A percentile compares a stretch with the other conserved stretches of the same genome.
These are phyloP conservation scores for Pythium vanterpoolii DNA, from an alignment of 352 stramenopile species.

Conservation along the genomic window DNA sequence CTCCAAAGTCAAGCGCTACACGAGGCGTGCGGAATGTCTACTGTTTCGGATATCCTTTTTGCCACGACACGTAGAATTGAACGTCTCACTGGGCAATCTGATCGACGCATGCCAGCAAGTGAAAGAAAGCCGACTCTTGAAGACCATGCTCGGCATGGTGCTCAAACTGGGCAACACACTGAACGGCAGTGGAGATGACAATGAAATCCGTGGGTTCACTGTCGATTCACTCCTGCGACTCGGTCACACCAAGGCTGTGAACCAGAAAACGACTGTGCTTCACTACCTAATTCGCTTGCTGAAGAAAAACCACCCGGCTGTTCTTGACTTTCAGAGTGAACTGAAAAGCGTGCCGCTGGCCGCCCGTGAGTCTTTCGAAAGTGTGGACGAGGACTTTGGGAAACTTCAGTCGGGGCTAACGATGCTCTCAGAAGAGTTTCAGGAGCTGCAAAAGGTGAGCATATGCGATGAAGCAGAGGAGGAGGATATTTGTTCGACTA, in stretches of 20 bases:
- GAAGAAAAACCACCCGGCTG: slow-evolving; percentile 91
- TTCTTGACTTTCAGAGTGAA: slow-evolving; percentile 92
- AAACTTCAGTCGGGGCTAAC: slow-evolving; percentile 51
- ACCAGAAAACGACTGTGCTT: slow-evolving; percentile 98
- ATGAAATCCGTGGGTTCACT: slow-evolving; percentile 93
- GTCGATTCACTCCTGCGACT: slow-evolving; percentile 94
- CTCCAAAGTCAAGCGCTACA: slow-evolving; percentile 68
- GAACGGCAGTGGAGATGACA: slow-evolving; percentile 88
- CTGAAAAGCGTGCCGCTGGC: slow-evolving; percentile 81
- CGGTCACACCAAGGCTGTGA: slow-evolving; percentile 93
- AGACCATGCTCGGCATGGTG: slow-evolving; percentile 96
- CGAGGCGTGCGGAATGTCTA: slow-evolving; percentile 66
- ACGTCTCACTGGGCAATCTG: slow-evolving; percentile 74
- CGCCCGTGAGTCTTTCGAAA: slow-evolving; percentile 77
- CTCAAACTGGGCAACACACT: slow-evolving; percentile 96
- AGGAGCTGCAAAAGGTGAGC: slow-evolving; percentile 40
- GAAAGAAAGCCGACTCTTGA: slow-evolving; percentile 89
- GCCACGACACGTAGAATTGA: slow-evolving; percentile 78
- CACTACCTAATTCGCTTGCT: slow-evolving; percentile 97
- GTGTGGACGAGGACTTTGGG: slow-evolving; percentile 57
- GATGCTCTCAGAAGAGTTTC: slow-evolving; percentile 45
- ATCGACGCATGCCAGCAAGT: slow-evolving; percentile 93
- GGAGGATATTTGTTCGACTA: not conserved
- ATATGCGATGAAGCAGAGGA: not conserved
- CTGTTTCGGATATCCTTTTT: slow-evolving; percentile 80